These are phyloP conservation scores for Camellia japonica DNA, from an alignment of 148 eudicot genomes.

Conservation along the genomic window DNA sequence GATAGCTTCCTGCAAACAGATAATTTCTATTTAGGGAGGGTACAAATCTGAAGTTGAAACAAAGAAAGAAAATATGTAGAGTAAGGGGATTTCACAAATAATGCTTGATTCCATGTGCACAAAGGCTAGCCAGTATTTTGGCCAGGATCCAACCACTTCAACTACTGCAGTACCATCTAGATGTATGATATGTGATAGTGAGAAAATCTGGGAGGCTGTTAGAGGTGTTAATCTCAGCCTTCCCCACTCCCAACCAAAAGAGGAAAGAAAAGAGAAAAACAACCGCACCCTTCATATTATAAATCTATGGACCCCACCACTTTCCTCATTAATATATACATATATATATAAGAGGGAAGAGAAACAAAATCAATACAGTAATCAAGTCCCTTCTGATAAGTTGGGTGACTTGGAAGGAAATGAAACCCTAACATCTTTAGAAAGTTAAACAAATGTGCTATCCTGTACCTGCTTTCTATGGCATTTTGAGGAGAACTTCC, in stretches of 20 bases:
- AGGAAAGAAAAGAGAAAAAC: not conserved
- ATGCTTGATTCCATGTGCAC: not conserved
- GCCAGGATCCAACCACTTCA: not conserved
- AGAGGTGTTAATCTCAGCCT: not conserved
- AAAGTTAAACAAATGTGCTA: not conserved
- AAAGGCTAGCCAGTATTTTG: not conserved
- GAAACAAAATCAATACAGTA: not conserved
- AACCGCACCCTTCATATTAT: not conserved
- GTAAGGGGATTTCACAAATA: not conserved
- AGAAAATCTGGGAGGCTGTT: not conserved
- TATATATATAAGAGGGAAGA: not conserved
- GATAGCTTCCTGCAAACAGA: slow-evolving; percentile 68
- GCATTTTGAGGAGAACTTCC: not conserved
- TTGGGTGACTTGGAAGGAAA: not conserved
- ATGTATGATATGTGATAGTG: not conserved
- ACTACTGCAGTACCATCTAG: not conserved
- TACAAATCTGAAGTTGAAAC: not conserved
- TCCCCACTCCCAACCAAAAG: not conserved
- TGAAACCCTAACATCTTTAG: not conserved
- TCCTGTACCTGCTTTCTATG: not conserved
- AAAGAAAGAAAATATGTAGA: not conserved
- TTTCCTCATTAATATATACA: not conserved
- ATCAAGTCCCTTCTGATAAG: not conserved
- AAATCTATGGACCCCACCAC: not conserved
- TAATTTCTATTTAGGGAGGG: not conserved